Percentiles rank a stretch among this genome's conserved stretches.
Conservation (phyloP, 2,329 filamentous ascomycete genomes). For the Rhynchosporium secalis region DNA sequence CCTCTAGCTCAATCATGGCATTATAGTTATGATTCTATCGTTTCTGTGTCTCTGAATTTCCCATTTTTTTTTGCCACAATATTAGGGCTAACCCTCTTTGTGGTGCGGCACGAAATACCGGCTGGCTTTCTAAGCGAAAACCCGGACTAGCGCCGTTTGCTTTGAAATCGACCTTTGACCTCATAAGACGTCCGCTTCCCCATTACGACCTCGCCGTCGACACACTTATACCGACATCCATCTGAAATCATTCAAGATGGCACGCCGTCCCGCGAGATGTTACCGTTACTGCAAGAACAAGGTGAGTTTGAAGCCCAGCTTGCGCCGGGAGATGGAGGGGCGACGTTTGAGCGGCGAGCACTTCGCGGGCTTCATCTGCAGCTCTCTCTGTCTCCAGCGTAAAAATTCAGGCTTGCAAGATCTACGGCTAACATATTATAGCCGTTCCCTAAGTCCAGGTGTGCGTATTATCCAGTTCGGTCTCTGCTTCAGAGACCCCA, state of each 20-base stretch:
- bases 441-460: conserved; percentile 87
- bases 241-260: conserved; percentile 82
- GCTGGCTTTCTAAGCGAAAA: conserved; percentile 7
- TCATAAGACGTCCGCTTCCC: conserved; percentile 13
- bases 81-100: conserved; percentile 16
- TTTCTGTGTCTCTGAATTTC: not conserved
- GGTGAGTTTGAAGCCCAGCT: conserved; percentile 57
- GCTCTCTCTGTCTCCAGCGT: not conserved
- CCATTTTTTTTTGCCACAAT: not conserved
- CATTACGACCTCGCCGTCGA: conserved; percentile 22
- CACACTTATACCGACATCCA: conserved; percentile 40
- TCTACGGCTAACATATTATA: conserved; percentile 42
- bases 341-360: not conserved
- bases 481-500: too few species aligned
- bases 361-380: not conserved
- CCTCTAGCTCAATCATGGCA: not conserved
- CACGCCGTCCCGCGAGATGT: conserved; percentile 98
- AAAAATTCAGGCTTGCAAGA: not conserved
- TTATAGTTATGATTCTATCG: conserved; percentile 17
- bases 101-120: conserved; percentile 13
- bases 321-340: conserved; percentile 11
- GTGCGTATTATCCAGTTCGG: too few species aligned
- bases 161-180: conserved; percentile 20
- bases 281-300: conserved; percentile 99
- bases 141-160: conserved; percentile 19